phyloP scores from a whole-genome alignment of 176 grass and related monocot genomes.

The Rhynchospora pubera region DNA sequence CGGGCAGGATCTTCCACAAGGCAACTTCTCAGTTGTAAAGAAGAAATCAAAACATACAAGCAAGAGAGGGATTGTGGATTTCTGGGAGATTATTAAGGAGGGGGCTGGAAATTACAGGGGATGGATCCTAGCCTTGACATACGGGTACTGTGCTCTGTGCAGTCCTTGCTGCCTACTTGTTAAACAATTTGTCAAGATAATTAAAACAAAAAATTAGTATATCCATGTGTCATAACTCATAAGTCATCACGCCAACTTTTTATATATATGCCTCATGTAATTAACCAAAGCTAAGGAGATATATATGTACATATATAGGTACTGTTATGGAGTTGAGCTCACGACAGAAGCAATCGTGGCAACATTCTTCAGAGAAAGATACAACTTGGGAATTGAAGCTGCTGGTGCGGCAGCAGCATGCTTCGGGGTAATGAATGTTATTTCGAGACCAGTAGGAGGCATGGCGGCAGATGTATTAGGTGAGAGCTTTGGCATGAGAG shows the following conservation, averaged over 20 bases:
- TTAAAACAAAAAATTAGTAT: neutral
- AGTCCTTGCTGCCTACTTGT: neutral
- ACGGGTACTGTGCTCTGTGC: conserved; percentile 59
- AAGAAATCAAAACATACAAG: neutral
- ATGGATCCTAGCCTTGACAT: conserved; percentile 62
- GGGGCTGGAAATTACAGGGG: conserved; percentile 50
- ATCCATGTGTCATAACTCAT: neutral
- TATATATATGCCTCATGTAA: conserved; percentile 3
- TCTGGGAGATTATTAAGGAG: conserved; percentile 42
- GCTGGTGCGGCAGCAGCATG: conserved; percentile 60
- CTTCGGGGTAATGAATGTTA: conserved; percentile 61
- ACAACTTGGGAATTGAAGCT: conserved; percentile 42
- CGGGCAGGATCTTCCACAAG: conserved; percentile 50
- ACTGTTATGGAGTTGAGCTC: conserved; percentile 87
- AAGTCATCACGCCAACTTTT: too few relatives aligned
- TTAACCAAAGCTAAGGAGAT: too few relatives aligned
- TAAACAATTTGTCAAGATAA: neutral
- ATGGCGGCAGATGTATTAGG: conserved; percentile 46
- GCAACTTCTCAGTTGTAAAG: neutral
- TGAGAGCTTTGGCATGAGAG: conserved; percentile 47
- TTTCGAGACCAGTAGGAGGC: conserved; percentile 59
- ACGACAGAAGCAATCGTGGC: conserved; percentile 67
- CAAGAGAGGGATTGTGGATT: neutral
- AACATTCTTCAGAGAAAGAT: conserved; percentile 46
- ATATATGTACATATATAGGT: conserved; percentile 37